These are phyloP conservation scores for Ricinus communis DNA, from an alignment of 345 rosid species.

Conservation along the genomic window DNA sequence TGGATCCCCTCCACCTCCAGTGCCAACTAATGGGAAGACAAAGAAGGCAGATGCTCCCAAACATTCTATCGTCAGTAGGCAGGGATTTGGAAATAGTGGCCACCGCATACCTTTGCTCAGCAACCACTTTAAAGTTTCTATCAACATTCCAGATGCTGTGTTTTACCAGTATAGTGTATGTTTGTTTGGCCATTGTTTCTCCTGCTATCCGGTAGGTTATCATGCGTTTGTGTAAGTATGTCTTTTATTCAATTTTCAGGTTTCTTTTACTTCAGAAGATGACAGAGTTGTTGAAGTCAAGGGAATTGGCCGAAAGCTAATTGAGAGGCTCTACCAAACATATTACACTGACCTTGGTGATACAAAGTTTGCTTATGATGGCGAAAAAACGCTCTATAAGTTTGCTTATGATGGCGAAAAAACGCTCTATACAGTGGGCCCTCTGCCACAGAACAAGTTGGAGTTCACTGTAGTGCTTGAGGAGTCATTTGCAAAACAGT, in stretches of 20 bases:
- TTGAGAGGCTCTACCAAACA: conserved; percentile 64
- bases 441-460: conserved; percentile 61
- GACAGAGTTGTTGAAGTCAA: conserved; percentile 50
- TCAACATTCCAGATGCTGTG: conserved; percentile 51
- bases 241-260: conserved; percentile 49
- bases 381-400: conserved; percentile 68
- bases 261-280: conserved; percentile 59
- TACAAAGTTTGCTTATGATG: conserved; percentile 77
- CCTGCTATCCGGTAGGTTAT: conserved; percentile 15
- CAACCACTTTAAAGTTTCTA: conserved; percentile 70
- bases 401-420: conserved; percentile 92
- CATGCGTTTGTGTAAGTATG: conserved; percentile 1
- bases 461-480: conserved; percentile 68
- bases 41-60: conserved; percentile 38
- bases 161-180: conserved; percentile 84
- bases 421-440: conserved; percentile 69
- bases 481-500: conserved; percentile 61
- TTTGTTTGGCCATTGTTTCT: conserved; percentile 11
- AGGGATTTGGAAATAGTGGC: conserved; percentile 55
- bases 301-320: conserved; percentile 67
- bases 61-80: conserved; percentile 47
- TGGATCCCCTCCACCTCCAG: conserved; percentile 29
- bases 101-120: conserved; percentile 46
- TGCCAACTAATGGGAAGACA: conserved; percentile 31
- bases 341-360: conserved; percentile 60